Conservation (phyloP, 768 basidiomycete genomes). For the Macrolepiota fuliginosa region DNA sequence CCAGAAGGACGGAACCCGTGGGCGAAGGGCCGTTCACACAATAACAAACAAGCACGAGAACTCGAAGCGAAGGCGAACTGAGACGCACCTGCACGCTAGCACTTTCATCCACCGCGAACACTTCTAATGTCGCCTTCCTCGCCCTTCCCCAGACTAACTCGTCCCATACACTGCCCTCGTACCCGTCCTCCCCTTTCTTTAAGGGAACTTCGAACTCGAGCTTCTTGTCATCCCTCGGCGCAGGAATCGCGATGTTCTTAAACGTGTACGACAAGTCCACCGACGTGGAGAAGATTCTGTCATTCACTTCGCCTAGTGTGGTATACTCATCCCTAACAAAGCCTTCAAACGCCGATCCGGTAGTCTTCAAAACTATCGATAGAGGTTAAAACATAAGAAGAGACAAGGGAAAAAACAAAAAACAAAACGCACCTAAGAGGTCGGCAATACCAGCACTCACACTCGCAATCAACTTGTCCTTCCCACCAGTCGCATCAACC, state of each 20-base stretch:
- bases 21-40: too few relatives aligned
- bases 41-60: too few relatives aligned
- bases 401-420: neutral
- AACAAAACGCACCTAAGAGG: conserved; percentile 59
- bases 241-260: conserved; percentile 38
- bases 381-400: neutral
- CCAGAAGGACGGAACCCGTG: too few relatives aligned
- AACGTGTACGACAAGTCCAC: conserved; percentile 77
- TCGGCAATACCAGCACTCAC: conserved; percentile 75
- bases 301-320: conserved; percentile 79
- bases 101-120: conserved; percentile 86
- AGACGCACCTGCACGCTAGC: conserved; percentile 82
- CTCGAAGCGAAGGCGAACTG: neutral
- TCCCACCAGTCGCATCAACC: conserved; percentile 67
- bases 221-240: conserved; percentile 51
- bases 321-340: conserved; percentile 88
- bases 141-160: conserved; percentile 50
- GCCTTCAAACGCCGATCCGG: conserved; percentile 79
- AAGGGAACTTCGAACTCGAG: conserved; percentile 46
- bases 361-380: conserved; percentile 77
- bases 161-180: conserved; percentile 56
- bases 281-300: conserved; percentile 89
- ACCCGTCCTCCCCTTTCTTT: conserved; percentile 29
- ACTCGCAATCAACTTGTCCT: conserved; percentile 56
- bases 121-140: conserved; percentile 65